A percentile compares a stretch with the other conserved stretches of the same genome.
Conservation (phyloP, 148 eudicot species). For the Fagopyrum homotropicum region DNA sequence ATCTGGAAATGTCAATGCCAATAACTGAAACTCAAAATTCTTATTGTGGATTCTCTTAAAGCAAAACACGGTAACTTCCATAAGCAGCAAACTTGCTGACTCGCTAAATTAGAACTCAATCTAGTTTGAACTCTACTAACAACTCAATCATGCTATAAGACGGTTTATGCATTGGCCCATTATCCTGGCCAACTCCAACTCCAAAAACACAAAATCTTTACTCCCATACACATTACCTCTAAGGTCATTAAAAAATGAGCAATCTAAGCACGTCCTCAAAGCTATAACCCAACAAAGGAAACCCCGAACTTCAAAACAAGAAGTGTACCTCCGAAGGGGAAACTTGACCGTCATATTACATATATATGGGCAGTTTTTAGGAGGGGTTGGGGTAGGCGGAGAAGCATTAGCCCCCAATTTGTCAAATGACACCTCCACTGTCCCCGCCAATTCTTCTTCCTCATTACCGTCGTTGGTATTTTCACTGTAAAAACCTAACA, state of each 20-base stretch:
- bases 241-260: not conserved
- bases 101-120: not conserved
- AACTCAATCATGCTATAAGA: not conserved
- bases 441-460: slow-evolving; percentile 53
- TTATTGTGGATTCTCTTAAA: no score
- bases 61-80: not conserved
- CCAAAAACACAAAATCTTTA: no score
- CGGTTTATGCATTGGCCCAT: not conserved
- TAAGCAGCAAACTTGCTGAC: not conserved
- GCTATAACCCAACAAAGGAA: no score
- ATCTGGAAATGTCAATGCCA: not conserved
- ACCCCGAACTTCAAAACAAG: no score
- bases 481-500: slow-evolving; percentile 52
- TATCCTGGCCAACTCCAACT: no score
- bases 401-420: slow-evolving; percentile 63
- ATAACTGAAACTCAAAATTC: not conserved
- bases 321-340: slow-evolving; percentile 51
- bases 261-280: no score
- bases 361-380: slow-evolving; percentile 69
- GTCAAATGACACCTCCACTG: slow-evolving; percentile 69
- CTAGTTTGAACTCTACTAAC: not conserved
- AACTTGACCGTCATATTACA: slow-evolving; percentile 84
- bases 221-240: not conserved
- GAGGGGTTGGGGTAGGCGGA: slow-evolving; percentile 75
- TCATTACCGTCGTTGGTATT: slow-evolving; percentile 20